A percentile compares a stretch with the other conserved stretches of the same genome.
phyloP scores from a whole-genome alignment of 2,329 filamentous ascomycete genomes.

The Exophiala sideris region DNA sequence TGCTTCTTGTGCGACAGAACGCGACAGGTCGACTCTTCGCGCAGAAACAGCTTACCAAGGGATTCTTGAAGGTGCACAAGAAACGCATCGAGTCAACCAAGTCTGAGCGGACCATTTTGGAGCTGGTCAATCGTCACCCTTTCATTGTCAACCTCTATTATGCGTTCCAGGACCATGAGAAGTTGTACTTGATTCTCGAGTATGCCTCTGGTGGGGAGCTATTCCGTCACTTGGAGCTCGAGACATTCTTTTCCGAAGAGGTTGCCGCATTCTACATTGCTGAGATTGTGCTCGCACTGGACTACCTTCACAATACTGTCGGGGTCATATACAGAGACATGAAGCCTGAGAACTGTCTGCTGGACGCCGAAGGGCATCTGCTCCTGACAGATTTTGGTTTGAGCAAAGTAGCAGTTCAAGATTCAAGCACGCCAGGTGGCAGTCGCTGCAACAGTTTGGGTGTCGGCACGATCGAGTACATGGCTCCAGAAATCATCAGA shows the following conservation, averaged over 20 bases:
- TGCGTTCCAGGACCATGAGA: constrained; percentile 96
- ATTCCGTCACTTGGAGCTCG: constrained; percentile 88
- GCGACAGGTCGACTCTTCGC: constrained; percentile 86
- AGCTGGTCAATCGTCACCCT: constrained; percentile 92
- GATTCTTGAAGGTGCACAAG: constrained; percentile 91
- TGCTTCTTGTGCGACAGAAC: constrained; percentile 86
- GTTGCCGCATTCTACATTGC: constrained; percentile 97
- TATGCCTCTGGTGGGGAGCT: constrained; percentile 96
- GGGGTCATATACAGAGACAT: constrained; percentile 95
- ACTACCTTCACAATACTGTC: constrained; percentile 85
- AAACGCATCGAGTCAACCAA: constrained; percentile 95
- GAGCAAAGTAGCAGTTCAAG: constrained; percentile 85
- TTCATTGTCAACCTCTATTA: constrained; percentile 99
- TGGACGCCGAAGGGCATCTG: constrained; percentile 87
- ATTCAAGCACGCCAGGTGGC: constrained; percentile 51
- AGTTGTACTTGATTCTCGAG: constrained; percentile 94
- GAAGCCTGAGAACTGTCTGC: constrained; percentile 94
- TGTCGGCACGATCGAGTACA: constrained; percentile 94
- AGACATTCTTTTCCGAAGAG: constrained; percentile 91
- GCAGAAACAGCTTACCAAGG: constrained; percentile 98
- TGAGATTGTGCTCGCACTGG: constrained; percentile 90
- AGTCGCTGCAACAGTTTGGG: constrained; percentile 74
- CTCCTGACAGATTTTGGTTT: constrained; percentile 95
- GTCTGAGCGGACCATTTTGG: constrained; percentile 90
- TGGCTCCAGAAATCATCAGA: constrained; percentile 92